Conservation (phyloP, 1,284 basidiomycete species). For the Puccinia brachypodii region DNA sequence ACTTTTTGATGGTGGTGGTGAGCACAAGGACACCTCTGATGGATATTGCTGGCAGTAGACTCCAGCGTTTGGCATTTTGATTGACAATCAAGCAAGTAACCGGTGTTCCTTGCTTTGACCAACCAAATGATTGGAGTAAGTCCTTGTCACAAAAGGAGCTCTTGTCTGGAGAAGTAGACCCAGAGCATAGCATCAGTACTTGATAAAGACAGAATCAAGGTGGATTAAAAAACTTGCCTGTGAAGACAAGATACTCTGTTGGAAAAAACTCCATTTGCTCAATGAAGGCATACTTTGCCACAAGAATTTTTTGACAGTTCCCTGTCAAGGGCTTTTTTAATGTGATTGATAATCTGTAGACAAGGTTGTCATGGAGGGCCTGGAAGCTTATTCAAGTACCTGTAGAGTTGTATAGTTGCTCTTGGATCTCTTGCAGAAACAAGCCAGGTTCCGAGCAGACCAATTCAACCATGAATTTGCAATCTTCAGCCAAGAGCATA, state of each 20-base stretch:
- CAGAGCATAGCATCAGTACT: background rate
- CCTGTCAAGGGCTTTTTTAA: background rate
- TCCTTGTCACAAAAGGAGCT: background rate
- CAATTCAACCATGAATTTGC: too few species aligned
- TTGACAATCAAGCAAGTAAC: background rate
- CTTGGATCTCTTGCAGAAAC: too few species aligned
- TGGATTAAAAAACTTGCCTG: background rate
- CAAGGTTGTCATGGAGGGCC: too few species aligned
- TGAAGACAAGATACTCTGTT: constrained; percentile 2
- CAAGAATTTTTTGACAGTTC: background rate
- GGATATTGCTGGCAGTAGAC: background rate
- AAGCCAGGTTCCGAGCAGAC: too few species aligned
- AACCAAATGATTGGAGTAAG: background rate
- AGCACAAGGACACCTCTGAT: background rate
- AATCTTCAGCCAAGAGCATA: too few species aligned
- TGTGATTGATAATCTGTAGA: background rate
- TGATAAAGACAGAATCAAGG: background rate
- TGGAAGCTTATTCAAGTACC: too few species aligned
- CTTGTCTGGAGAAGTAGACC: background rate
- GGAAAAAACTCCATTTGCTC: background rate
- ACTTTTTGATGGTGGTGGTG: background rate
- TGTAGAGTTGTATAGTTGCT: too few species aligned
- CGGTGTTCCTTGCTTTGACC: background rate
- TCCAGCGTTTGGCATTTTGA: background rate
- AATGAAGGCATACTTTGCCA: background rate